phyloP scores from a whole-genome alignment of 768 basidiomycete species.

The Trametes cingulata region DNA sequence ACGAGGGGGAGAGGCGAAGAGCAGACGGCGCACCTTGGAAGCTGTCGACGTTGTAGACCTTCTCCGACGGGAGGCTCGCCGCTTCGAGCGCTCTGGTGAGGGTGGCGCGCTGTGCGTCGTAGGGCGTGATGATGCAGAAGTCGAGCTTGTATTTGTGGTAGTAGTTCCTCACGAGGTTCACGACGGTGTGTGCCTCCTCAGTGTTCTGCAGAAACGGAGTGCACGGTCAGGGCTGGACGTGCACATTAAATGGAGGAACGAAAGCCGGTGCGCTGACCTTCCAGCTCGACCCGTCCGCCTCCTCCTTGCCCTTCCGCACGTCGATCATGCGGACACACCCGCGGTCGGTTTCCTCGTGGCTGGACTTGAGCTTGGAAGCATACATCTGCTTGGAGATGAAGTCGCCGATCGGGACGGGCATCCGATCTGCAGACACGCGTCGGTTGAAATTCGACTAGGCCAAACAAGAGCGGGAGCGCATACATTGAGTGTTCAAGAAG shows the following conservation, averaged over 20 bases:
- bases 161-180: slow-evolving; percentile 45
- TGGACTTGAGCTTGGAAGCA: slow-evolving; percentile 26
- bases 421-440: slow-evolving; percentile 32
- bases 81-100: slow-evolving; percentile 40
- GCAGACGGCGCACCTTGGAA: slow-evolving; percentile 47
- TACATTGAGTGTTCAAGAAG: slow-evolving; percentile 39
- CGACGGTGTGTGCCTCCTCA: slow-evolving; percentile 42
- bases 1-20: neutral
- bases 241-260: too few species aligned
- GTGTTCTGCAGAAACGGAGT: slow-evolving; percentile 37
- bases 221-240: neutral
- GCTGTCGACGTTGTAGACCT: slow-evolving; percentile 55
- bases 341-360: slow-evolving; percentile 14
- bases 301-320: slow-evolving; percentile 41
- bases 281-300: slow-evolving; percentile 42
- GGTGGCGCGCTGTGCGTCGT: slow-evolving; percentile 51
- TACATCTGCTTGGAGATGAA: slow-evolving; percentile 39
- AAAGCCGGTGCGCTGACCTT: slow-evolving; percentile 33
- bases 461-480: slow-evolving; percentile 5
- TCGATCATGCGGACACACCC: slow-evolving; percentile 41
- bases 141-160: slow-evolving; percentile 33
- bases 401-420: slow-evolving; percentile 34
- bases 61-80: slow-evolving; percentile 40
- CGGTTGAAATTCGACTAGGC: neutral
- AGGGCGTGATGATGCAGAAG: slow-evolving; percentile 55